Conservation (phyloP, 805 yeast genomes). For the Ogataea ramenticola region DNA sequence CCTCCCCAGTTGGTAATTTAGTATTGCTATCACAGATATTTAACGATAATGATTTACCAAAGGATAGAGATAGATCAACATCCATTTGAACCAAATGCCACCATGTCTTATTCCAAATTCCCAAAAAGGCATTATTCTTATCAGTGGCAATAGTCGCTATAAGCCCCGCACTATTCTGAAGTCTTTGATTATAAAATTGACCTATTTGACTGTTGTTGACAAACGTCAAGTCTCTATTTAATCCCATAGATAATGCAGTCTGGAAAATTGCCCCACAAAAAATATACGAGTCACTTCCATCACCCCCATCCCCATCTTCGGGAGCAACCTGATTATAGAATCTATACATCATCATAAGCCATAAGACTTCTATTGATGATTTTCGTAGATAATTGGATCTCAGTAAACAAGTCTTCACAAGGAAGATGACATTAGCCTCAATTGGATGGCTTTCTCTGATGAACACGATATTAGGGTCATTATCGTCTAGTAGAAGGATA, state of each 20-base stretch:
- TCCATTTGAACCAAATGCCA: constrained; percentile 16
- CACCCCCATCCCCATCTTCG: constrained; percentile 39
- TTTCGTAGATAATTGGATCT: constrained; percentile 33
- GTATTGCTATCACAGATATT: constrained; percentile 12
- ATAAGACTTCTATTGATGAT: constrained; percentile 37
- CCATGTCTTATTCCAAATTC: constrained; percentile 26
- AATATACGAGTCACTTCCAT: constrained; percentile 35
- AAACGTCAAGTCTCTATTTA: constrained; percentile 32
- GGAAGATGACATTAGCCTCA: constrained; percentile 28
- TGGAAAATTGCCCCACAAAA: constrained; percentile 33
- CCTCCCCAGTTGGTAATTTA: background rate
- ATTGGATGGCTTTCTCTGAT: constrained; percentile 26
- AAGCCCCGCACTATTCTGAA: background rate
- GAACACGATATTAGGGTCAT: constrained; percentile 11
- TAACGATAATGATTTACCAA: constrained; percentile 17
- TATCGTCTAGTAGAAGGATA: constrained; percentile 8
- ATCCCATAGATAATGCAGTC: constrained; percentile 38
- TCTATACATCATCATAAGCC: constrained; percentile 34
- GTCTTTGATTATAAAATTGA: background rate
- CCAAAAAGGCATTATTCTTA: constrained; percentile 9
- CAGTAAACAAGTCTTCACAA: constrained; percentile 32
- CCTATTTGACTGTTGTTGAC: background rate
- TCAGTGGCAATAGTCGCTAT: background rate
- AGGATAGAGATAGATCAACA: constrained; percentile 12
- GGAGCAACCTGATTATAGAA: constrained; percentile 38